phyloP scores from a whole-genome alignment of 2,329 filamentous ascomycete species.

The Penicillium sp. region DNA sequence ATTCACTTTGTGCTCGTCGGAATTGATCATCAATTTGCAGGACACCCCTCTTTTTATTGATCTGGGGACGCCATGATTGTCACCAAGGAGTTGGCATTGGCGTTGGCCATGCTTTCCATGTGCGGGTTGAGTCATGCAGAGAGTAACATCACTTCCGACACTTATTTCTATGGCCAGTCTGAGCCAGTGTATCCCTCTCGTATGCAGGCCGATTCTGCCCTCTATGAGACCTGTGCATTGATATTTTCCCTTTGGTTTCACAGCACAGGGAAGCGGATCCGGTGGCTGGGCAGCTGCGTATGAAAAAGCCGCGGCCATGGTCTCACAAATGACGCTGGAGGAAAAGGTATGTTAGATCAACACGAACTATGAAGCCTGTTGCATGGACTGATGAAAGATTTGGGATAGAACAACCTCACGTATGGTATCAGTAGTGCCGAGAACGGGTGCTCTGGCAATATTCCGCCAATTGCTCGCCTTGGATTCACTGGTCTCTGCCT shows the following conservation, averaged over 20 bases:
- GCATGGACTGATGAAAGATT: not conserved
- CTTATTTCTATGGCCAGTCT: constrained; percentile 16
- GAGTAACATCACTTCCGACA: constrained; percentile 28
- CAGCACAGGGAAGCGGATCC: constrained; percentile 7
- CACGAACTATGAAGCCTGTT: no score
- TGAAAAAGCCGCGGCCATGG: constrained; percentile 11
- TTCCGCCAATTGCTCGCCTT: constrained; percentile 18
- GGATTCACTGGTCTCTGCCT: constrained; percentile 39
- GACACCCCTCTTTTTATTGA: not conserved
- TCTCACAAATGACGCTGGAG: constrained; percentile 16
- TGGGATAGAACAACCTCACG: constrained; percentile 14
- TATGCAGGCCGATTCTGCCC: constrained; percentile 4
- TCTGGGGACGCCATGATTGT: constrained; percentile 3
- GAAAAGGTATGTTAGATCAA: constrained; percentile 10
- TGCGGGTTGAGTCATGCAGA: constrained; percentile 10
- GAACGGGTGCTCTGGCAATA: constrained; percentile 14
- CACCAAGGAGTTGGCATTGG: constrained; percentile 5
- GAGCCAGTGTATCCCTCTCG: constrained; percentile 18
- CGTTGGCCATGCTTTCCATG: constrained; percentile 10
- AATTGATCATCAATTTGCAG: not conserved
- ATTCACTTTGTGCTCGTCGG: no score
- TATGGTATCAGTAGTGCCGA: constrained; percentile 9
- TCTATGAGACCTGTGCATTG: not conserved
- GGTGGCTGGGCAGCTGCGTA: constrained; percentile 17
- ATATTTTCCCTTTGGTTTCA: constrained; percentile 5